Evolutionary conservation across 192 early-diverging fungal genomes (phyloP), one percentile per base, ranked within the genome.

Genomic region (Jimgerdemannia flammicorona): DNA sequence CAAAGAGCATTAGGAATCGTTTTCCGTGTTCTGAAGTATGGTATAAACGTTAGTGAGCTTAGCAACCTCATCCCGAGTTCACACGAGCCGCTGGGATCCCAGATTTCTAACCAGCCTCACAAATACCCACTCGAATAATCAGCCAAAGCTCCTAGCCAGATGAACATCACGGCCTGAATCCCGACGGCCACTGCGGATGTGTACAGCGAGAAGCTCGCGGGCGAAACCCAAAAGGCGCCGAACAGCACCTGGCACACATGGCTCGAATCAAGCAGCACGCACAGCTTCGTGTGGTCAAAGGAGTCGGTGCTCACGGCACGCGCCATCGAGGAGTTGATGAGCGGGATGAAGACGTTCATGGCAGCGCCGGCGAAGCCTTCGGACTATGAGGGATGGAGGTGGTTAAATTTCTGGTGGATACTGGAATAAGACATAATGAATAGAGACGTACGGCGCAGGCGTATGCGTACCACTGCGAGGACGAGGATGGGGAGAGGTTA

Each of bases 201-300:
- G 17, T 73, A 73, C 41, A 73, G 40, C 19, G 72, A 54, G 40
- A 67, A 73, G 39, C 64, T 67, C 14, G 72, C 67, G 4, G 72
- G 72, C 20, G 72, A 66, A 17, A 73, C 72, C 72, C 72, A 73
- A 0, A 73, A 64, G 9, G 72, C 44, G 40, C 72, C 72, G 44
- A 73, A 73, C 3, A 40, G 64, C 0, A 73, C 72, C 67, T 73
- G 64, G 14, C 72, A 73, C 40, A 43, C 40, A 59, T 59, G 6
- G 49, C 14, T 59, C 49, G 49, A 14, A 7, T 14, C 14, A 7
- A 3, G 9, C 7, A 43, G 67, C 3, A 0, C 40, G 39, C 72
- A 73, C 0, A 20, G 3, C 0, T 43, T 20, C 4, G 17, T 66
- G 40, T 73, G 72, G 40, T 73, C 72, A 29, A 73, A 3, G 6